These are phyloP conservation scores for Chloranthus sessilifolius DNA, from an alignment of 164 flowering plant genomes.

Conservation along the genomic window DNA sequence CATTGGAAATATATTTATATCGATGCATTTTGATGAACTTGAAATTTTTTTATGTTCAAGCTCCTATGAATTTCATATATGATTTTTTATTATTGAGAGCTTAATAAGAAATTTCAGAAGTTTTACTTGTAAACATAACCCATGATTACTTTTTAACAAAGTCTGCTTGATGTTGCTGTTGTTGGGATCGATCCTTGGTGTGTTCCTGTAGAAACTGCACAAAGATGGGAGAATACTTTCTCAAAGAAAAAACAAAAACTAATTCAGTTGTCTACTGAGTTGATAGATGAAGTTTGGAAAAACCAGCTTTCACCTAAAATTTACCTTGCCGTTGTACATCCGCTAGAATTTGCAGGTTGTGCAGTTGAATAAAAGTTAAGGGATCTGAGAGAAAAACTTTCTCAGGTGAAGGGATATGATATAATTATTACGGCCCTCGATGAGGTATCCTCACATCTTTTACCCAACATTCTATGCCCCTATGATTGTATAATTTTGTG, in stretches of 20 bases:
- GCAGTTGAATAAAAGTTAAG: conserved; percentile 70
- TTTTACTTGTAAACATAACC: not conserved
- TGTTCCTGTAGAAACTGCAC: conserved; percentile 78
- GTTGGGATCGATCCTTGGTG: conserved; percentile 94
- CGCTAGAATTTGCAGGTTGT: conserved; percentile 71
- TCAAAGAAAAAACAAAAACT: conserved; percentile 56
- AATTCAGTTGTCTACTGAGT: conserved; percentile 54
- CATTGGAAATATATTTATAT: not conserved
- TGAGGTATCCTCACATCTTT: conserved; percentile 42
- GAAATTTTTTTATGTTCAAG: not conserved
- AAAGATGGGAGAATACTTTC: conserved; percentile 78
- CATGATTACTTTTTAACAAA: conserved; percentile 33
- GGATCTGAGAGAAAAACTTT: conserved; percentile 61
- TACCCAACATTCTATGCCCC: not conserved
- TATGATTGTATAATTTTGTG: no score
- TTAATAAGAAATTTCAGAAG: conserved; percentile 1
- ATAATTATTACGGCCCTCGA: conserved; percentile 74
- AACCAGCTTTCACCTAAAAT: conserved; percentile 52
- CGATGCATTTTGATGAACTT: not conserved
- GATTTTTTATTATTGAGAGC: not conserved
- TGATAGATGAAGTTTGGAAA: conserved; percentile 92
- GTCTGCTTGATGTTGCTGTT: conserved; percentile 59
- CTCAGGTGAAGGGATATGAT: conserved; percentile 55
- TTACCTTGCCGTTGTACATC: conserved; percentile 65
- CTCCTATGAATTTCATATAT: not conserved